A percentile compares a stretch with the other conserved stretches of the same genome.
phyloP scores from a whole-genome alignment of 2,329 filamentous ascomycete species.

The Xylaria sp. region DNA sequence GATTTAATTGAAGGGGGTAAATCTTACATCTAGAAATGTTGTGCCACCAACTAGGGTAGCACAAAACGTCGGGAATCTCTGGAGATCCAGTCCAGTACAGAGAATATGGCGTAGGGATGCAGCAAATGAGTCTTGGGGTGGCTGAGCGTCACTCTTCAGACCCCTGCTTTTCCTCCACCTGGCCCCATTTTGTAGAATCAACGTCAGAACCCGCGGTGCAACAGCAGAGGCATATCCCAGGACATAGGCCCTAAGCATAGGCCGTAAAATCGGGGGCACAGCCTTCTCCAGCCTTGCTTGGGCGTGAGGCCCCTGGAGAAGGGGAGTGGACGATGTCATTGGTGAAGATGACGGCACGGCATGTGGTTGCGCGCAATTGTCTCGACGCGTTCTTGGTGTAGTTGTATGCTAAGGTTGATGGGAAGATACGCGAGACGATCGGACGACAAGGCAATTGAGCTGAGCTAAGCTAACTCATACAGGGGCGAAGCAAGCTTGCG shows the following conservation, averaged over 20 bases:
- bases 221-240: slow-evolving; percentile 70
- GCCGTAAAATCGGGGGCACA: slow-evolving; percentile 64
- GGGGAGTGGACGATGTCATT: slow-evolving; percentile 44
- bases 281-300: slow-evolving; percentile 46
- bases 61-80: slow-evolving; percentile 72
- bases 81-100: slow-evolving; percentile 62
- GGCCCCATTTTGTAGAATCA: slow-evolving; percentile 63
- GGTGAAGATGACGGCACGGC: slow-evolving; percentile 21
- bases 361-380: slow-evolving; percentile 8
- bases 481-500: background rate
- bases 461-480: background rate
- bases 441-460: background rate
- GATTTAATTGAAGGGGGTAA: background rate
- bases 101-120: slow-evolving; percentile 57
- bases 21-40: slow-evolving; percentile 68
- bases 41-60: slow-evolving; percentile 69
- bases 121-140: slow-evolving; percentile 47
- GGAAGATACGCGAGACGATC: background rate
- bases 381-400: slow-evolving; percentile 25
- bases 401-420: background rate
- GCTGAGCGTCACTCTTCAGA: slow-evolving; percentile 42
- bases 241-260: slow-evolving; percentile 68
- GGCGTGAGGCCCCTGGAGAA: slow-evolving; percentile 36
- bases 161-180: slow-evolving; percentile 51
- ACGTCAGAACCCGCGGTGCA: slow-evolving; percentile 64